phyloP scores from a whole-genome alignment of 1,284 basidiomycete species.

The Melanopsichium pennsylvanicum region DNA sequence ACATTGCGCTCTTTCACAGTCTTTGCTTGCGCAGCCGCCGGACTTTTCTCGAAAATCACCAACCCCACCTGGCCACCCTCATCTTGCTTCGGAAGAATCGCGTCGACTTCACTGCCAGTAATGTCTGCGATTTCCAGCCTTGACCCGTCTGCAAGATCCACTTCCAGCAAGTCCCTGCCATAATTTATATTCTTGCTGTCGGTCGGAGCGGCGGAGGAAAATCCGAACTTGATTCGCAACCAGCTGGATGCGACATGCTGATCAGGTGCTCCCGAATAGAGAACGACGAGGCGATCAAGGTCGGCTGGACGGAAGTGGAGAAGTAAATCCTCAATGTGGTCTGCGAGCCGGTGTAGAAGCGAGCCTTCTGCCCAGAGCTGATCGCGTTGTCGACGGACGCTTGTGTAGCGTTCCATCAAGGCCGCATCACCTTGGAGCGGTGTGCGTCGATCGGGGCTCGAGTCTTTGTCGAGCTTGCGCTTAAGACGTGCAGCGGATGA shows the following conservation, averaged over 20 bases:
- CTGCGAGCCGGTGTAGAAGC: slow-evolving; percentile 25
- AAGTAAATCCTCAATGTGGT: slow-evolving; percentile 34
- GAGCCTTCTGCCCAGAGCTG: slow-evolving; percentile 36
- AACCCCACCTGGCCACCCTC: slow-evolving; percentile 27
- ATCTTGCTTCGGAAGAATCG: slow-evolving; percentile 4
- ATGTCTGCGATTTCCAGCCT: slow-evolving; percentile 26
- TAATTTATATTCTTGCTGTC: background rate
- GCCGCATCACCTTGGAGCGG: slow-evolving; percentile 6
- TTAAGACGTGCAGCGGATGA: background rate
- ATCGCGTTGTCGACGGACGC: slow-evolving; percentile 15
- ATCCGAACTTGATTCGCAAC: slow-evolving; percentile 45
- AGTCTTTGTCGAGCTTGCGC: slow-evolving; percentile 11
- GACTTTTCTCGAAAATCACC: slow-evolving; percentile 40
- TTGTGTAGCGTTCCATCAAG: slow-evolving; percentile 16
- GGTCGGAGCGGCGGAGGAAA: slow-evolving; percentile 7
- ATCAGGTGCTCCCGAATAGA: slow-evolving; percentile 24
- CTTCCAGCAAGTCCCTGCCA: slow-evolving; percentile 19
- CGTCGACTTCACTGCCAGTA: slow-evolving; percentile 6
- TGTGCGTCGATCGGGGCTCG: background rate
- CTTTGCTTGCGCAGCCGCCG: slow-evolving; percentile 6
- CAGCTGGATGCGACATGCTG: slow-evolving; percentile 41
- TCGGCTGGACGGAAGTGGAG: slow-evolving; percentile 28
- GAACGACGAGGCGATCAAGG: slow-evolving; percentile 18
- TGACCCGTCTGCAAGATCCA: slow-evolving; percentile 38
- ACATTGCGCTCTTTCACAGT: slow-evolving; percentile 3